phyloP scores from a whole-genome alignment of 768 basidiomycete species.

The Tricholoma hemisulphureum region DNA sequence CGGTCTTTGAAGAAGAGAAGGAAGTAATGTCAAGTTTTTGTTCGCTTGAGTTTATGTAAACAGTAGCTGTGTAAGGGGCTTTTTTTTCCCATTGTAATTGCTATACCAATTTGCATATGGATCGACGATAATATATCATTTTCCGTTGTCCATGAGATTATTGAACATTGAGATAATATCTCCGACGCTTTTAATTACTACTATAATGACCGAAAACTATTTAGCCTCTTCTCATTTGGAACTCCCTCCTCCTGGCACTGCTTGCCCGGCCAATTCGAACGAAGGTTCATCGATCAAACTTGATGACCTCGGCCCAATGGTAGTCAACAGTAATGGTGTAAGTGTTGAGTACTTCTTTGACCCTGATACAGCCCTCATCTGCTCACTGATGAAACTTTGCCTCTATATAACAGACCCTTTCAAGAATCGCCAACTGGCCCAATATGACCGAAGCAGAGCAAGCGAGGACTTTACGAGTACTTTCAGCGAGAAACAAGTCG shows the following conservation, averaged over 20 bases:
- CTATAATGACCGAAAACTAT: slow-evolving; percentile 1
- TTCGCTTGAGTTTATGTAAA: neutral
- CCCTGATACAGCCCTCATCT: neutral
- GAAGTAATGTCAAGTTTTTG: neutral
- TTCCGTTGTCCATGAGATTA: neutral
- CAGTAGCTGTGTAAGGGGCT: no score
- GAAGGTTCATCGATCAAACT: slow-evolving; percentile 41
- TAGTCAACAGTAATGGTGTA: slow-evolving; percentile 68
- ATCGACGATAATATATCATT: neutral
- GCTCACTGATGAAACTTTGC: neutral
- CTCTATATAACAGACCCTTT: slow-evolving; percentile 48
- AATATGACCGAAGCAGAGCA: slow-evolving; percentile 56
- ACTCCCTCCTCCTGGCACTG: neutral
- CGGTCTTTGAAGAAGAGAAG: no score
- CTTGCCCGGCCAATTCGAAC: slow-evolving; percentile 5
- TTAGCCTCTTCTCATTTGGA: neutral
- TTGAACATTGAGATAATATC: no score
- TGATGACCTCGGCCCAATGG: slow-evolving; percentile 63
- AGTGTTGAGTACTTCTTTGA: slow-evolving; percentile 19
- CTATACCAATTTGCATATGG: neutral
- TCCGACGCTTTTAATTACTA: no score
- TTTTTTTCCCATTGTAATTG: neutral
- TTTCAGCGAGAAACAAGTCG: slow-evolving; percentile 53
- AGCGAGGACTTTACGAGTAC: slow-evolving; percentile 53
- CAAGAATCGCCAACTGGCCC: slow-evolving; percentile 65